Base-by-base conservation (phyloP, 257 asterid genomes). In the Anisodus tanguticus region DNA sequence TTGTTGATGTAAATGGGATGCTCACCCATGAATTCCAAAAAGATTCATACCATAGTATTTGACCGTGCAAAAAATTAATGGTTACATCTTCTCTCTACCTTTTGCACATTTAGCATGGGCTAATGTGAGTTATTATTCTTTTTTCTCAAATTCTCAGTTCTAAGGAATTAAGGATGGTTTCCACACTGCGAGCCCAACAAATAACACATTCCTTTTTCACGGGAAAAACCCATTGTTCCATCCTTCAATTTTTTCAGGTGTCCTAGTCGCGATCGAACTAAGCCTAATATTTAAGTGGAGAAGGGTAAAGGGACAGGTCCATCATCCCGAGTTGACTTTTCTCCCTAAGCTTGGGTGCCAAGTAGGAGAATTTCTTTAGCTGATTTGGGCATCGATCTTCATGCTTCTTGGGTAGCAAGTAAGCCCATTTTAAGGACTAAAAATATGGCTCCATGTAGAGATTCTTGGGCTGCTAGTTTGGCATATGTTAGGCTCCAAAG, bases 131-230 rank as follows among this genome's bases (percentile, higher is more conserved):
- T 71, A n/a, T 11, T 22, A 43, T 71, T 71, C 58, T 17, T 5
- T 41, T 70, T 71, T 45, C 39, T 71, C 37, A 71, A 71, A 71
- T 45, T 71, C 79, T 67, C 74, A n/a, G 3, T 71, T 6, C 5
- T 22, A 22, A 22, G 26, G 26, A 22, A 22, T 22, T 3, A 71
- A 9, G n/a, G 58, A 45, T 71, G 79, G 79, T 9, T 45, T 19
- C 79, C 4, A 4, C 10, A 45, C 35, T 5, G 19, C 43, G 6
- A 6, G 49, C 74, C 47, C 35, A 43, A 5, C 55, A 71, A n/a
- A 10, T 9, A 67, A 67, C 35, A 47, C 17, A n/a, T 45, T 2
- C 12, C 67, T 60, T 60, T 60, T 60, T n/a, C 35, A 19, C 8
- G 3, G 67, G 8, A 60, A 60, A 60, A n/a, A 71, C 3, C 7